Evolutionary conservation across 2,329 filamentous ascomycete species (phyloP), one percentile per base, ranked within the genome.

Genomic region (Botrytis porri): DNA sequence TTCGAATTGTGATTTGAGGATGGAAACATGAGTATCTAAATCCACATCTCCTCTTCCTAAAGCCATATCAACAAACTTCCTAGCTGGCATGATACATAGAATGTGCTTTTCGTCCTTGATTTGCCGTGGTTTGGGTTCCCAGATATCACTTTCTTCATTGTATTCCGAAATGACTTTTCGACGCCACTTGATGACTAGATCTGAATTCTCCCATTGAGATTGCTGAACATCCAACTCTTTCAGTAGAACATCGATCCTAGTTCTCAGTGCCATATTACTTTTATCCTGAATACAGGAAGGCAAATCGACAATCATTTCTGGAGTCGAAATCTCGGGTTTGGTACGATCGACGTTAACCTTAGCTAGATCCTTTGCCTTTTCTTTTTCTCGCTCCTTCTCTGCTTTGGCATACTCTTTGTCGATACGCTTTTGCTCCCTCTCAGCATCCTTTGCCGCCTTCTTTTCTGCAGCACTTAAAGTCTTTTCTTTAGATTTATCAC

Each of bases 231-330:
- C 82, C 4, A 89, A 78, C 2, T 85, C 83, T 3, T 82, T 79
- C 0, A 92, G 83, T n/a, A 90, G 82, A 0, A 83, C 80, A 71
- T 86, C 82, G 8, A 87, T 80, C 64, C 87, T 86, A 1, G 29
- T 22, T 84, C 80, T 37, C 80, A 83, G 37, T 86, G 79, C 0
- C 81, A 83, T 16, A 2, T 80, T 81, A 35, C 86, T 82, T 41
- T 67, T 57, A 39, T 65, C 62, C 2, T 67, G 39, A 1, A 95
- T 82, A 2, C 85, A 86, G 0, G 82, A 81, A 0, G 92, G 87
- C 37, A 95, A 83, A 77, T 93, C 88, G 2, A 94, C 85, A 69
- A 95, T 90, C 92, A 96, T 95, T 80, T 96, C 92, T 0, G 87
- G 87, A 0, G 89, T 88, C 0, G 92, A 92, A 0, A 90, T 83